These are phyloP conservation scores for Chalciporus sp. DNA, from an alignment of 1,284 basidiomycete species.

Conservation along the genomic window DNA sequence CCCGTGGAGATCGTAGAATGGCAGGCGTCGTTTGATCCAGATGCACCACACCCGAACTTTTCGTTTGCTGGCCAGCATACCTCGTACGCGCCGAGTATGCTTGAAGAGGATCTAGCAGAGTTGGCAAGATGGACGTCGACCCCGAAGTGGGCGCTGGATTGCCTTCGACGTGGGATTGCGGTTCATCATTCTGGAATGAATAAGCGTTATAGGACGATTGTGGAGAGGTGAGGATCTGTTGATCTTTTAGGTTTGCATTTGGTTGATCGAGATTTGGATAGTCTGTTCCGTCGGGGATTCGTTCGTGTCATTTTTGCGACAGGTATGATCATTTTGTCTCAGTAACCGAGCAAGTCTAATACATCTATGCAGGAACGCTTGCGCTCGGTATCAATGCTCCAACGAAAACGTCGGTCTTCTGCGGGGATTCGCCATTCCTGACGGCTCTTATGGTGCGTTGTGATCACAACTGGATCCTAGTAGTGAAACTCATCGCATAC, in stretches of 20 bases:
- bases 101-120: conserved; percentile 50
- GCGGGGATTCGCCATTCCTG: conserved; percentile 65
- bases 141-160: conserved; percentile 46
- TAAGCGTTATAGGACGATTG: conserved; percentile 56
- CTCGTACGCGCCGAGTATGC: conserved; percentile 47
- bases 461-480: too few relatives aligned
- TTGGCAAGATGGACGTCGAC: conserved; percentile 41
- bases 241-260: not conserved
- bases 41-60: conserved; percentile 59
- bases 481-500: not conserved
- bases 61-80: conserved; percentile 52
- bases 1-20: conserved; percentile 37
- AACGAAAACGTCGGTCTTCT: conserved; percentile 65
- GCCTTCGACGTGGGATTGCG: conserved; percentile 60
- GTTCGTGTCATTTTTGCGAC: conserved; percentile 68
- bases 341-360: not conserved
- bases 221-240: conserved; percentile 52
- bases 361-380: conserved; percentile 49
- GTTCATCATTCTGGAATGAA: conserved; percentile 75
- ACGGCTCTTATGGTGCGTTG: conserved; percentile 61
- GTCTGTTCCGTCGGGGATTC: conserved; percentile 62
- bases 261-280: conserved; percentile 23
- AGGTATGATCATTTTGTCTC: conserved; percentile 34
- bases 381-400: conserved; percentile 77
- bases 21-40: conserved; percentile 59